A percentile compares a stretch with the other conserved stretches of the same genome.
Evolutionary conservation across 805 yeast species (phyloP).

Genomic region (Wickerhamiella azymoides): DNA sequence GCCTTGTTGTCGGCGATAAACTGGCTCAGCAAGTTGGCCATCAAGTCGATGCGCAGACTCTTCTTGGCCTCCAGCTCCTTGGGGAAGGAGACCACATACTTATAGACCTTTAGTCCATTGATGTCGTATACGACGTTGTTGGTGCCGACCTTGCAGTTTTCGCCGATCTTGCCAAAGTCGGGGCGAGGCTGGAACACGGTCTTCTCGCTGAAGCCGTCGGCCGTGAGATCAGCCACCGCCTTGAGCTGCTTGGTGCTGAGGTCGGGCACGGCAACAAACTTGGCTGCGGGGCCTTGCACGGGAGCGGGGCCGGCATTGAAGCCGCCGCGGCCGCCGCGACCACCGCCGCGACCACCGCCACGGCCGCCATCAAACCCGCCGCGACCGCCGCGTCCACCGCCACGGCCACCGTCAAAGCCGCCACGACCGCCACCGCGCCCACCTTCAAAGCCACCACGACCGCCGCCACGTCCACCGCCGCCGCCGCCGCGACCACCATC

Average conservation of each 20-base stretch:
- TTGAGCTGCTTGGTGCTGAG: background rate
- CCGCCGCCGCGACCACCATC: background rate
- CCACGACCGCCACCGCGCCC: slow-evolving; percentile 1
- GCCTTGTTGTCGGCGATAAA: slow-evolving; percentile 1
- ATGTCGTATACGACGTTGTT: slow-evolving; percentile 4
- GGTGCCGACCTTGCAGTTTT: slow-evolving; percentile 7
- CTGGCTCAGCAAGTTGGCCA: slow-evolving; percentile 7
- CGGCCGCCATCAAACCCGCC: background rate
- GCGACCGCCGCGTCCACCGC: background rate
- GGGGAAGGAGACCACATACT: slow-evolving; percentile 5
- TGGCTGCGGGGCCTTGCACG: slow-evolving; percentile 6
- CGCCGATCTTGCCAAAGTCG: slow-evolving; percentile 5
- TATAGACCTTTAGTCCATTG: slow-evolving; percentile 5
- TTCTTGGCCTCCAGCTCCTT: slow-evolving; percentile 8
- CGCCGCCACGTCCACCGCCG: background rate
- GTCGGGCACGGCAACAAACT: background rate
- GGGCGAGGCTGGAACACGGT: slow-evolving; percentile 1
- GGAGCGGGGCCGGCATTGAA: slow-evolving; percentile 7
- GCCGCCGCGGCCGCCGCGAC: slow-evolving; percentile 8
- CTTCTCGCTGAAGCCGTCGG: background rate
- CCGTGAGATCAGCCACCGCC: background rate
- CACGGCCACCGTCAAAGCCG: background rate
- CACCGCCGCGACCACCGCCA: slow-evolving; percentile 6
- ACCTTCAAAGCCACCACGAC: slow-evolving; percentile 2
- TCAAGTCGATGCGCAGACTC: slow-evolving; percentile 3